phyloP scores from a whole-genome alignment of 2,329 filamentous ascomycete species.

The Cercospora janseana region DNA sequence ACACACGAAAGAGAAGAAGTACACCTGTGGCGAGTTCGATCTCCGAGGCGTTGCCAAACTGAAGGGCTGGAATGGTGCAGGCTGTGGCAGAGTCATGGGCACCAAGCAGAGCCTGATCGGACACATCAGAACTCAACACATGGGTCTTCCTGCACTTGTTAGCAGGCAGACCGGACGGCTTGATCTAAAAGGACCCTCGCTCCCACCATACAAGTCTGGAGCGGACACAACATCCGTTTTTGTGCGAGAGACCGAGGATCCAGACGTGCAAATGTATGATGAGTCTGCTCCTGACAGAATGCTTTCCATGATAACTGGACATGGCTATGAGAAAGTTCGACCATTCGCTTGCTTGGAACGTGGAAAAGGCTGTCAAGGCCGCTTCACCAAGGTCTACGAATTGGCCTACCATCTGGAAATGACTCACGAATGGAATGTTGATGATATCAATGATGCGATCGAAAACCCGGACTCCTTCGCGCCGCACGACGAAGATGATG shows the following conservation, averaged over 20 bases:
- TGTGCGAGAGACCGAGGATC: constrained; percentile 15
- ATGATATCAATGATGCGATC: constrained; percentile 42
- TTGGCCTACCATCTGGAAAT: constrained; percentile 56
- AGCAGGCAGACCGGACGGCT: constrained; percentile 15
- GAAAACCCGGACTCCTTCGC: constrained; percentile 16
- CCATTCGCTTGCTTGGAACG: constrained; percentile 53
- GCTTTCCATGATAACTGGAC: constrained; percentile 52
- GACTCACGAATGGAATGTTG: constrained; percentile 43
- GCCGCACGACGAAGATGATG: not conserved
- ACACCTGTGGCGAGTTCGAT: constrained; percentile 72
- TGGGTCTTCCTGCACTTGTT: constrained; percentile 52
- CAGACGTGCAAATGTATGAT: constrained; percentile 21
- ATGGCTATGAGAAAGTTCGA: constrained; percentile 53
- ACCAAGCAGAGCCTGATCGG: constrained; percentile 78
- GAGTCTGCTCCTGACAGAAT: constrained; percentile 13
- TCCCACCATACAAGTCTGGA: too few relatives aligned
- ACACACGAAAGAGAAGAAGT: constrained; percentile 71
- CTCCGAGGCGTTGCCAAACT: constrained; percentile 58
- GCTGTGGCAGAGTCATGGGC: constrained; percentile 72
- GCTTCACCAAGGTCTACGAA: constrained; percentile 59
- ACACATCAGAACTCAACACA: constrained; percentile 78
- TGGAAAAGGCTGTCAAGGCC: constrained; percentile 48
- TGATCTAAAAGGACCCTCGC: too few relatives aligned
- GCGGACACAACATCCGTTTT: too few relatives aligned
- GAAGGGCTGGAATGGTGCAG: constrained; percentile 60